Base-by-base conservation (phyloP, 2,329 filamentous ascomycete species). In the Calonectria henricotiae region DNA sequence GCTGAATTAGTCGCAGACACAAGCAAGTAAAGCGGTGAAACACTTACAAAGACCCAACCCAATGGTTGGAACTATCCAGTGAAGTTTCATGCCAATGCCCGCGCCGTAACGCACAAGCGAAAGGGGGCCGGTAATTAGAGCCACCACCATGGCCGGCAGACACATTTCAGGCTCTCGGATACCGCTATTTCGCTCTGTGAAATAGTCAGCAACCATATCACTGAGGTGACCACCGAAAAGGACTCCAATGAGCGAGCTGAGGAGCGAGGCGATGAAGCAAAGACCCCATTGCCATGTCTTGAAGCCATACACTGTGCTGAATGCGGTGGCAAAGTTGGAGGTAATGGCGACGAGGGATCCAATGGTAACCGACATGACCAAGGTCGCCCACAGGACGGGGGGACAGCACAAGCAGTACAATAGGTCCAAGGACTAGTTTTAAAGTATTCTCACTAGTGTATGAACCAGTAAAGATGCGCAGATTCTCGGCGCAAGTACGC, bases 321-420 rank as follows among this genome's bases (percentile, higher is more conserved):
- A 73, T n/a, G 85, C 85, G 0, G 80, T 70, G 1, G 83, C 81
- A 6, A 85, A 85, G 67, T 88, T 89, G 49, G 87, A 86, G 0
- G 86, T 85, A 9, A 89, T 85, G 37, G 87, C 86, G 0, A 87
- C 85, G 1, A 87, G 76, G 77, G 88, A 88, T 1, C 86, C 86
- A 64, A 89, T 86, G 4, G 86, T 86, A 9, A 86, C 86, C 3
- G 86, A 83, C 81, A 87, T 84, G 30, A 88, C 84, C 3, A 88
- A 76, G 4, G 86, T 85, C 3, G 85, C 85, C 86, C 86, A 89
- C 12, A 89, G 77, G 1, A 89, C 84, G 0, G 85, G 83, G 7
- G 87, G 87, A 87, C 2, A 89, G 80, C 15, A 80, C 71, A 4
- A 87, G 82, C 25, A 89, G 76, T 5, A 83, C 80, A 15, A 88